Base-by-base conservation (phyloP, 2,329 filamentous ascomycete species). In the Pseudogymnoascus sp. region DNA sequence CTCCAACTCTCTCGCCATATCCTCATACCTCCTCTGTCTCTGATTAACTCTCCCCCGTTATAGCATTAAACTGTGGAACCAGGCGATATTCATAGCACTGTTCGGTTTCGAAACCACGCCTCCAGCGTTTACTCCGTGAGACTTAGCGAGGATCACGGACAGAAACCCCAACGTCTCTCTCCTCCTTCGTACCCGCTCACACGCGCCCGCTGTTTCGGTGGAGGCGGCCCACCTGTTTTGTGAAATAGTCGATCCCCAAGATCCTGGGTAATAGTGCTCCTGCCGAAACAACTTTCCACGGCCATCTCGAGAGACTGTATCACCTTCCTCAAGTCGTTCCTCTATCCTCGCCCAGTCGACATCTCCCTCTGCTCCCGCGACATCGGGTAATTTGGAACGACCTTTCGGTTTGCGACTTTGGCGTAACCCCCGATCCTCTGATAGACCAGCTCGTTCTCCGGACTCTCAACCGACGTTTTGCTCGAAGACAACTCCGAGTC, bases 221-320 rank as follows among this genome's bases (percentile, higher is more conserved):
- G 44, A 50, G 44, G 44, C 24, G 44, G 44, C 44, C 44, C 44
- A 50, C 44, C 44, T 50, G 44, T 50, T 50, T 50, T 50, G 14
- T 50, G 44, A 50, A 50, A 50, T 50, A 50, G 44, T 50, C 44
- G 24, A 50, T 50, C 44, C 44, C 44, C 44, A 50, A n/a, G 44
- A 50, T 50, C 44, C 44, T 50, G 44, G 44, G 44, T 16, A 50
- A 29, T 50, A 50, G 13, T 50, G 8, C 44, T 50, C 44, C 44
- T 50, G 14, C 44, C 44, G 44, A 50, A 50, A 50, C 44, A 50
- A 50, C 44, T 50, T 50, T 50, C 24, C 13, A 50, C 44, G 14
- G 29, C 44, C 44, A 50, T 50, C 44, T 50, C 44, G 24, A 50
- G 24, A 50, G 14, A n/a, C 24, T 50, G 44, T 31, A 50, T 50